phyloP scores from a whole-genome alignment of 305 asterid species.

The Fraxinus angustifolia region DNA sequence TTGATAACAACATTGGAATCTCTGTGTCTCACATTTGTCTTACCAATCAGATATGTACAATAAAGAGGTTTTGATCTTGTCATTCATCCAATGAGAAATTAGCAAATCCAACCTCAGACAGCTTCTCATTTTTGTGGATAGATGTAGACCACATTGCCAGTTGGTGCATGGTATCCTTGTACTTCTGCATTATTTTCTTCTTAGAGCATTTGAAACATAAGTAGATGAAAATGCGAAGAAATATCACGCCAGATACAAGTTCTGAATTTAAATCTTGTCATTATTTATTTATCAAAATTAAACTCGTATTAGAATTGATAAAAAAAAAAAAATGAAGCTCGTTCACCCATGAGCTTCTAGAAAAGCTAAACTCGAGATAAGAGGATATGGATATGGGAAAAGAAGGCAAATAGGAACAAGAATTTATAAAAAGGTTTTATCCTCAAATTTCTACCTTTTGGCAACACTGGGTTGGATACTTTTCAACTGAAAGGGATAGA shows the following conservation, averaged over 20 bases:
- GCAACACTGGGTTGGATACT: conserved; percentile 20
- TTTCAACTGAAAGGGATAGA: conserved; percentile 24
- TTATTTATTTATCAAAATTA: no score
- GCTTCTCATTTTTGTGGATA: not conserved
- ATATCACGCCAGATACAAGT: not conserved
- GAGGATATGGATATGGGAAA: conserved; percentile 9
- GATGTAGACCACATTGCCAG: conserved; percentile 16
- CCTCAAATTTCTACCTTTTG: conserved; percentile 27
- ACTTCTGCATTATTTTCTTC: not conserved
- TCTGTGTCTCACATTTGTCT: conserved; percentile 25
- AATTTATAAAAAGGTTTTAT: conserved; percentile 24
- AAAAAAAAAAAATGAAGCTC: not conserved
- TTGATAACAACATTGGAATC: conserved; percentile 21
- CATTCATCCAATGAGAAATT: conserved; percentile 1
- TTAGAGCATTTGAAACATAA: not conserved
- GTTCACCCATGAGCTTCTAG: not conserved
- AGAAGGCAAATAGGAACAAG: not conserved
- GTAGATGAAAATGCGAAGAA: not conserved
- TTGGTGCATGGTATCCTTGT: conserved; percentile 4
- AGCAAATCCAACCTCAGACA: not conserved
- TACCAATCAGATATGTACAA: conserved; percentile 6
- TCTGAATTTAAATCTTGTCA: not conserved
- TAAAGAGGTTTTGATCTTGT: not conserved
- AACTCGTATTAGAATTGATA: not conserved
- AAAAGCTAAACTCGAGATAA: not conserved